Conservation (phyloP, 192 early-diverging fungal species). For the Backusella tarrabulga region DNA sequence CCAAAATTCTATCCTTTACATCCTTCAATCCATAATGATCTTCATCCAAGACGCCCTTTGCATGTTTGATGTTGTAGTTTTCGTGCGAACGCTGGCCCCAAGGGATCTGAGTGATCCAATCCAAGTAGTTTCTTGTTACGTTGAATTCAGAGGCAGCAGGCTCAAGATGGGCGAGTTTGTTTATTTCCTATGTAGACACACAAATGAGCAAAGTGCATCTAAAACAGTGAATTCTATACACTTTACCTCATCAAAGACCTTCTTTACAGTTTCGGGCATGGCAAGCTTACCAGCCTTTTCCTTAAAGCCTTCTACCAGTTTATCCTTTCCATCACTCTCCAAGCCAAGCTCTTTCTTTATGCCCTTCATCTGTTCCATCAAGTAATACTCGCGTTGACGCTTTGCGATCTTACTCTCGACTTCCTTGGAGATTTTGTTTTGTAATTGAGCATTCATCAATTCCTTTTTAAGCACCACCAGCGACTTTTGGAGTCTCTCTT, state of each 20-base stretch:
- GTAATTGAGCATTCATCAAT: conserved; percentile 94
- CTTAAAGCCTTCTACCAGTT: conserved; percentile 92
- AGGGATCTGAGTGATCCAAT: conserved; percentile 97
- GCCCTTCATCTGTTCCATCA: conserved; percentile 99
- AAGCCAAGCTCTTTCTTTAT: conserved; percentile 99
- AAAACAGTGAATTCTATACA: not conserved
- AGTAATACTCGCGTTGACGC: conserved; percentile 96
- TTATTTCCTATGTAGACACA: conserved; percentile 64
- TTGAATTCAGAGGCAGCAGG: conserved; percentile 97
- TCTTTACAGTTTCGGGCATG: conserved; percentile 90
- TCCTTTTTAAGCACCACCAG: conserved; percentile 96
- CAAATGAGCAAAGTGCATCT: no score
- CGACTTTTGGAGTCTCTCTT: conserved; percentile 90
- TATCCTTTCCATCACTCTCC: conserved; percentile 98
- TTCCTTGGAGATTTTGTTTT: conserved; percentile 96
- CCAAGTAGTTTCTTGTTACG: conserved; percentile 97
- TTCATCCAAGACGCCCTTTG: conserved; percentile 88
- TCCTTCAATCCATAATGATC: conserved; percentile 99
- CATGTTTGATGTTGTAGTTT: conserved; percentile 91
- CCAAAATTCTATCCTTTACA: conserved; percentile 98
- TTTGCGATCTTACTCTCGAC: conserved; percentile 98
- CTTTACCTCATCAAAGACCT: conserved; percentile 90
- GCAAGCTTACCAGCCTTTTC: conserved; percentile 77
- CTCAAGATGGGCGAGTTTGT: conserved; percentile 90
- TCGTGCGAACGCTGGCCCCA: conserved; percentile 91